Percentiles rank a stretch among this genome's conserved stretches.
Conservation (phyloP, 352 stramenopile species). For the Pilasporangium apinafurcum region DNA sequence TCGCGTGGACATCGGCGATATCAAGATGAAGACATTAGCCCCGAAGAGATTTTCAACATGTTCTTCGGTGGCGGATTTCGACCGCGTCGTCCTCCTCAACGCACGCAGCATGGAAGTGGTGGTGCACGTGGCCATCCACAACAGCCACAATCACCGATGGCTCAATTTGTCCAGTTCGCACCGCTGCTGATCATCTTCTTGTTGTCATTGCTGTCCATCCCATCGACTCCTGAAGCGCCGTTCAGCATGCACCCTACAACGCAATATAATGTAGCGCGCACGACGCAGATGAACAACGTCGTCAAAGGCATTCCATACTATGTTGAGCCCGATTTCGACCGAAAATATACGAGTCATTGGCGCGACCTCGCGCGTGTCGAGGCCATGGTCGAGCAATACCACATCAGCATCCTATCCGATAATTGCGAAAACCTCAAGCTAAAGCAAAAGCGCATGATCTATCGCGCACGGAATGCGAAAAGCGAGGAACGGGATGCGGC, state of each 20-base stretch:
- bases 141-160: conserved; percentile 28
- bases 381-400: conserved; percentile 83
- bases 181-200: conserved; percentile 83
- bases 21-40: conserved; percentile 82
- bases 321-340: conserved; percentile 80
- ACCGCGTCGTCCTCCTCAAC: conserved; percentile 47
- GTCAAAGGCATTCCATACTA: conserved; percentile 86
- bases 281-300: conserved; percentile 78
- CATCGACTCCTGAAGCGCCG: conserved; percentile 55
- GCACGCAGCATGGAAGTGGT: no score
- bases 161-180: conserved; percentile 74
- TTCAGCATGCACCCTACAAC: conserved; percentile 79
- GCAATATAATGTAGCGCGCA: conserved; percentile 70
- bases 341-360: conserved; percentile 83
- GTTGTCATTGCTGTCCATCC: conserved; percentile 76
- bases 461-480: conserved; percentile 71
- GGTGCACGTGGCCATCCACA: conserved; percentile 13
- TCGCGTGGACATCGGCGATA: conserved; percentile 39
- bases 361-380: conserved; percentile 78
- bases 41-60: conserved; percentile 91
- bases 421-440: conserved; percentile 77
- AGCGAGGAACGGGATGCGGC: conserved; percentile 67
- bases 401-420: conserved; percentile 64
- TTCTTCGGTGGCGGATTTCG: conserved; percentile 85
- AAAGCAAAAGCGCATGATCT: conserved; percentile 86